Percentiles rank a stretch among this genome's conserved stretches.
These are phyloP conservation scores for Scenedesmus sp. DNA, from an alignment of 163 green algal species.

Conservation along the genomic window DNA sequence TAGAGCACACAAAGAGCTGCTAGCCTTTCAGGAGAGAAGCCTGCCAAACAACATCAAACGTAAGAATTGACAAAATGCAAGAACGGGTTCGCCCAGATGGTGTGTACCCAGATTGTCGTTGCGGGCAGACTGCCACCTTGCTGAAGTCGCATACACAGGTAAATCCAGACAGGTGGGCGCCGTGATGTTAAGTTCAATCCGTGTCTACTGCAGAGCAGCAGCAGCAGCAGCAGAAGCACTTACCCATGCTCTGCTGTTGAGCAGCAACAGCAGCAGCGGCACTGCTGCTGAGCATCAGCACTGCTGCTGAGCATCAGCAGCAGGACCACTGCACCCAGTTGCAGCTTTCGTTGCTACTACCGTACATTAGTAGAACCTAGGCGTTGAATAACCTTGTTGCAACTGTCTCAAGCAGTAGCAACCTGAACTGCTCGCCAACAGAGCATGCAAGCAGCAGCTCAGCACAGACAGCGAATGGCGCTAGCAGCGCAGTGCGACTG, in stretches of 20 bases:
- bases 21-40: background rate
- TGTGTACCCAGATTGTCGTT: background rate
- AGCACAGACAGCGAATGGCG: too few species aligned
- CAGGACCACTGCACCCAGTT: background rate
- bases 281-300: conserved; percentile 20
- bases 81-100: background rate
- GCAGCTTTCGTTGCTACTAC: background rate
- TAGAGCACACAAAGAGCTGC: background rate
- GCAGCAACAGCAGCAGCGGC: conserved; percentile 24
- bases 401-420: too few species aligned
- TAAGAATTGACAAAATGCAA: background rate
- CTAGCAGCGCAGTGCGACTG: too few species aligned
- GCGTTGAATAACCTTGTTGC: too few species aligned
- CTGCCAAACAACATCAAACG: background rate
- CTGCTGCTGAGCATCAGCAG: background rate
- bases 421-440: too few species aligned
- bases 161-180: conserved; percentile 27
- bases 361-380: too few species aligned
- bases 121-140: background rate
- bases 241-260: background rate
- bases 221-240: background rate
- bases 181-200: too few species aligned
- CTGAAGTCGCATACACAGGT: background rate
- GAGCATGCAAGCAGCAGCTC: too few species aligned
- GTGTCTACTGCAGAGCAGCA: background rate